Conservation (phyloP, 2,329 filamentous ascomycete species). For the Pestalotiopsis sp. region DNA sequence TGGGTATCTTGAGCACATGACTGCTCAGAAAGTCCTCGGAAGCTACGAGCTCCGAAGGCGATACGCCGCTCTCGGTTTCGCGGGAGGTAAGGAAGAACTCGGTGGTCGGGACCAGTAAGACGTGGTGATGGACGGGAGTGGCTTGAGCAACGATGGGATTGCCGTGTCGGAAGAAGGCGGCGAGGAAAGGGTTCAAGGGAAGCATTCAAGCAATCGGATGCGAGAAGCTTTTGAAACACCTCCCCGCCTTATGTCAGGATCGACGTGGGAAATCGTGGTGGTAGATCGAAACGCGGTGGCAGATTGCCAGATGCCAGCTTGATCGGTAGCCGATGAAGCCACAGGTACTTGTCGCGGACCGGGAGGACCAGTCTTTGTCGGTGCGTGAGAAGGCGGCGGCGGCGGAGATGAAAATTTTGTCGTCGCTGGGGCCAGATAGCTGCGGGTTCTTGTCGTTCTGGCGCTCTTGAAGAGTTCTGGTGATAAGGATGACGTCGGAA, state of each 20-base stretch:
- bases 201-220: constrained; percentile 74
- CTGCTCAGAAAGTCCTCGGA: constrained; percentile 96
- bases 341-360: constrained; percentile 1
- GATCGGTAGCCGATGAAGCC: not conserved
- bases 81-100: constrained; percentile 86
- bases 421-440: not conserved
- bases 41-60: constrained; percentile 78
- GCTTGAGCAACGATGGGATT: constrained; percentile 92
- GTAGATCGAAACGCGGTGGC: constrained; percentile 4
- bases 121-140: constrained; percentile 85
- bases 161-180: constrained; percentile 86
- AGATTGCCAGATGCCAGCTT: not conserved
- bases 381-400: not conserved
- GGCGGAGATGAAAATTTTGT: not conserved
- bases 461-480: not conserved
- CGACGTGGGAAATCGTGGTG: not conserved
- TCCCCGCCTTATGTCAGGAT: constrained; percentile 23
- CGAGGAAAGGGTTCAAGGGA: constrained; percentile 97
- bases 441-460: not conserved
- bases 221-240: constrained; percentile 20
- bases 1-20: constrained; percentile 88
- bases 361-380: not conserved
- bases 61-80: constrained; percentile 81
- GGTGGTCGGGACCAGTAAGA: constrained; percentile 91
- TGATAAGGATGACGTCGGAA: not conserved